A percentile compares a stretch with the other conserved stretches of the same genome.
Conservation (phyloP, 371 early-diverging fungal species). For the Mucor irregularis region DNA sequence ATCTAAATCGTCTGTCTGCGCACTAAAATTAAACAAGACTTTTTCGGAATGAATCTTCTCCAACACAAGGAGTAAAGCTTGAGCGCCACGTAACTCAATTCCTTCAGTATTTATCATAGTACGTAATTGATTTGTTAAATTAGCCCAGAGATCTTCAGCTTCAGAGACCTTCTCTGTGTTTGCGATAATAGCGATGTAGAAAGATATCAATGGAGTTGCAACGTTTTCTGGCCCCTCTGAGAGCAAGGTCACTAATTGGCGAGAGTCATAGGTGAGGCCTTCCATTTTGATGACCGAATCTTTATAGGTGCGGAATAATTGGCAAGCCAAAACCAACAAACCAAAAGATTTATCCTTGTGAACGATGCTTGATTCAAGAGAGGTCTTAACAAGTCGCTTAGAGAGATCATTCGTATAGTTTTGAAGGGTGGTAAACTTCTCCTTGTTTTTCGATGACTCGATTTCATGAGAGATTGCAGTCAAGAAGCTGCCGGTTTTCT, state of each 20-base stretch:
- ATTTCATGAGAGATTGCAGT: conserved; percentile 17
- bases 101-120: conserved; percentile 2
- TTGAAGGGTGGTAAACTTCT: neutral
- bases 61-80: conserved; percentile 3
- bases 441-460: neutral
- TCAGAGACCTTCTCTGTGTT: conserved; percentile 1
- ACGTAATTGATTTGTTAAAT: conserved; percentile 9
- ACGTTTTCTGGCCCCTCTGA: conserved; percentile 13
- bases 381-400: conserved; percentile 25
- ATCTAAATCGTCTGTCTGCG: conserved; percentile 5
- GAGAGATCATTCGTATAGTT: conserved; percentile 11
- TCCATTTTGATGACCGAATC: conserved; percentile 1
- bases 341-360: conserved; percentile 27
- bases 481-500: conserved; percentile 23
- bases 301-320: conserved; percentile 12
- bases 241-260: conserved; percentile 18
- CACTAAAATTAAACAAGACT: neutral
- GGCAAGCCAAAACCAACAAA: conserved; percentile 20
- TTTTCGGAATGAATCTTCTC: conserved; percentile 17
- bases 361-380: conserved; percentile 32
- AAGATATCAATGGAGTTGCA: conserved; percentile 8
- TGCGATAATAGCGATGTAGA: conserved; percentile 16
- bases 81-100: conserved; percentile 8
- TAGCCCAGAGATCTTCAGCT: conserved; percentile 20
- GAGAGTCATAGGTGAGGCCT: conserved; percentile 12